These are phyloP conservation scores for Rhizophora apiculata DNA, from an alignment of 345 rosid genomes.

Conservation along the genomic window DNA sequence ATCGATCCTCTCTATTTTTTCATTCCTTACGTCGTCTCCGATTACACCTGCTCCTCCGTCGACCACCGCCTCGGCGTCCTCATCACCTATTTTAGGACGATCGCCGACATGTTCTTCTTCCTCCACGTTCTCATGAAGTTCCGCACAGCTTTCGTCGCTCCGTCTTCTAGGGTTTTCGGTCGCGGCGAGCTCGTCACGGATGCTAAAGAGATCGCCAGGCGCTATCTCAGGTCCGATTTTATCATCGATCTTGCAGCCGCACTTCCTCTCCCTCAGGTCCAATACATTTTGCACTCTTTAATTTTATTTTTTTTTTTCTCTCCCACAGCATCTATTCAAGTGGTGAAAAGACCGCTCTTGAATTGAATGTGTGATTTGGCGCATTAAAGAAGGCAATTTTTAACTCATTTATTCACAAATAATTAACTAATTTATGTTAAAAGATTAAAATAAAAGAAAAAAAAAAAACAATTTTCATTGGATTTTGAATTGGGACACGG, in stretches of 20 bases:
- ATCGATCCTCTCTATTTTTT: conserved; percentile 81
- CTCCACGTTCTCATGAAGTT: conserved; percentile 74
- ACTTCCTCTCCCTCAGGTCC: conserved; percentile 3
- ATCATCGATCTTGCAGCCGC: conserved; percentile 1
- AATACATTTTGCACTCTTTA: too few relatives aligned
- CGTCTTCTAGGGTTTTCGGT: conserved; percentile 74
- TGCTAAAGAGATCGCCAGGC: conserved; percentile 55
- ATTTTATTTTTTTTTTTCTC: too few relatives aligned
- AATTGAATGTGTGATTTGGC: background rate
- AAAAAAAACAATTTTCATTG: background rate
- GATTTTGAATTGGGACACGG: background rate
- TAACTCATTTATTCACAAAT: background rate
- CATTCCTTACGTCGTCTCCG: conserved; percentile 55
- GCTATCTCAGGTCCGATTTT: conserved; percentile 57
- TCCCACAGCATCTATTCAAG: too few relatives aligned
- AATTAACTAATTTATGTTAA: background rate
- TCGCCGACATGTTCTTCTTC: conserved; percentile 60
- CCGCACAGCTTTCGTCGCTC: conserved; percentile 72
- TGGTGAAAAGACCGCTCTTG: too few relatives aligned
- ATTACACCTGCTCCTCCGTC: conserved; percentile 40
- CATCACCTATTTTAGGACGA: conserved; percentile 62
- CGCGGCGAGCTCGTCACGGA: conserved; percentile 91
- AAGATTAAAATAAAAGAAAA: background rate
- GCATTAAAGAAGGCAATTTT: background rate
- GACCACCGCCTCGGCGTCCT: conserved; percentile 47